Base-by-base conservation (phyloP, 306 rosid genomes). In the Rubus parviflorus region DNA sequence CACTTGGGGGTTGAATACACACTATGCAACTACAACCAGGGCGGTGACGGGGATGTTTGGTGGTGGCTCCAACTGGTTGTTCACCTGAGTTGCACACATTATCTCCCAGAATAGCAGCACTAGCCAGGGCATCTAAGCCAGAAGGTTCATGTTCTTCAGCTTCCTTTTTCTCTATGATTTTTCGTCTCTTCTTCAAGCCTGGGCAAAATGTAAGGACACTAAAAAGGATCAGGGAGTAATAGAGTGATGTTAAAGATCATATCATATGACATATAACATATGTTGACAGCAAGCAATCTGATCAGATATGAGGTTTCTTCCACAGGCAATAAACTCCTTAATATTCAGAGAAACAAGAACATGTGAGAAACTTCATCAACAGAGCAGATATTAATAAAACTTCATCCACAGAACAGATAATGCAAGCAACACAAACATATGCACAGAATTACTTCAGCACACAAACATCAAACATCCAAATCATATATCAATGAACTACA, bases 1-100 rank as follows among this genome's bases (percentile, higher is more conserved):
- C 99, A 20, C 99, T 96, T 6, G 99, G 98, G 7, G 98, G 98
- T 82, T 96, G 99, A 75, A 88, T 92, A 84, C 99, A 96, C 71
- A 91, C 98, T 4, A 96, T 96, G 80, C 99, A 96, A 67, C 90
- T 84, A 88, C 99, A 96, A 45, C 99, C 99, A 0, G 94, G 90
- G 19, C 98, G 97, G 79, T 91, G 99, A 63, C 97, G 81, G 3
- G 99, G 98, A 83, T 91, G 99, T 84, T 79, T 90, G 71, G 99
- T 96, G 73, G 98, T 95, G 80, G 86, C 90, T 82, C 89, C 94
- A 7, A 85, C 84, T 1, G 90, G 85, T 3, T 87, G 87, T 15
- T 86, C 93, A 4, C 81, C 88, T 17, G 88, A 79, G 70, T 90
- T 86, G 0, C 86, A 57, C 19, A 83, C 77, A 69, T 86, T 82